Evolutionary conservation across 1,284 basidiomycete genomes (phyloP).

Genomic region (Trichosporon sp.): DNA sequence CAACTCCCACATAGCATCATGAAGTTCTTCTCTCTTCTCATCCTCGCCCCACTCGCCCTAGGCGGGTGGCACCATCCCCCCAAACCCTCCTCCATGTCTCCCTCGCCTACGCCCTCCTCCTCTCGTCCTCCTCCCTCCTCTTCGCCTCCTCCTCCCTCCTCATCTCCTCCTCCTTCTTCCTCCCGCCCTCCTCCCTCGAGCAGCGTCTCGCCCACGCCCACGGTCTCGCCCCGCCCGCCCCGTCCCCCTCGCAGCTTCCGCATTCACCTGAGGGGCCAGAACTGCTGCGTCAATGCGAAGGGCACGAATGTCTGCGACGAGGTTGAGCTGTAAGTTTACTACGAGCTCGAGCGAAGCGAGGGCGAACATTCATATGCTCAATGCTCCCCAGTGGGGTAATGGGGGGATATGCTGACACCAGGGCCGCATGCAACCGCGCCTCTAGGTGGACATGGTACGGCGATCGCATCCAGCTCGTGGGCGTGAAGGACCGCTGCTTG

Average conservation of each 20-base stretch:
- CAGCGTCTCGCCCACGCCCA: not conserved
- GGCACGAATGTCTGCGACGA: not conserved
- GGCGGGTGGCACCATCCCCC: not conserved
- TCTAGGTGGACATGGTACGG: not conserved
- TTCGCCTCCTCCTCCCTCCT: not conserved
- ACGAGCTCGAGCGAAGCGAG: too few species aligned
- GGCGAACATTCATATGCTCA: too few species aligned
- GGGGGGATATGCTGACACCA: not conserved
- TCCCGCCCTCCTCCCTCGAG: not conserved
- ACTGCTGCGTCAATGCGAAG: constrained; percentile 5
- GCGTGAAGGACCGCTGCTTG: too few species aligned
- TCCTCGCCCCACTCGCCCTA: not conserved
- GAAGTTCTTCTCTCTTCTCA: constrained; percentile 11
- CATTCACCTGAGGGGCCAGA: not conserved
- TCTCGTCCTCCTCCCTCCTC: not conserved
- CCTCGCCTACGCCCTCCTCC: not conserved
- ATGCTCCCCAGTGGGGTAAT: too few species aligned
- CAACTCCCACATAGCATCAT: not conserved
- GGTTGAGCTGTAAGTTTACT: not conserved
- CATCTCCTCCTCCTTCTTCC: not conserved
- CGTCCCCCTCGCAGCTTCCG: not conserved
- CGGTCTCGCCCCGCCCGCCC: not conserved
- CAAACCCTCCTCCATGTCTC: constrained; percentile 4
- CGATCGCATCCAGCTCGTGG: constrained; percentile 1
- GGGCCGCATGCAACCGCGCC: not conserved